Evolutionary conservation across 495 filamentous ascomycete genomes (phyloP), one percentile per base, ranked within the genome.

Genomic region (Saxophila tyrrhenica): DNA sequence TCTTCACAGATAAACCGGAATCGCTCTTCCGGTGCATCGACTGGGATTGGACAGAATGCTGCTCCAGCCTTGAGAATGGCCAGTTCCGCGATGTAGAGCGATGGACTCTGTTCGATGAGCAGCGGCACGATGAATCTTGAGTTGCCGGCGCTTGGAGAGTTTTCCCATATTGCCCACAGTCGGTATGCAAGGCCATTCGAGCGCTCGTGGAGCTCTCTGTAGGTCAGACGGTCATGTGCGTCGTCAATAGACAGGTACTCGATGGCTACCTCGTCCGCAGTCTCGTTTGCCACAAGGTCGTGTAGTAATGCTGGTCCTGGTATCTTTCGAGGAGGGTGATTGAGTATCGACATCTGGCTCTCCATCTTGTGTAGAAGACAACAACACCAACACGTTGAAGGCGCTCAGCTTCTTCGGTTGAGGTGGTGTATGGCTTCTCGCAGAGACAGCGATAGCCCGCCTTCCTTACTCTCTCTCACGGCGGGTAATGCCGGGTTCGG

Each of bases 31-130:
- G 88, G 88, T 7, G 82, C 76, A 59, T 90, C 86, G 15, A 82
- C 70, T 51, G 80, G 78, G 38, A 94, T 69, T 0, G 88, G 86
- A 49, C 87, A 91, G 58, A 94, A 92, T 7, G 87, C 85, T 7
- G 73, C 84, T 0, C 88, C 88, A 7, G 81, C 78, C 60, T 86
- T 87, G 13, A 92, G 73, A 46, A 87, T 80, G 0, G 80, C 87
- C 3, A 94, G 64, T 44, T 83, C 74, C 0, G 84, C 66, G 49
- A 88, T 72, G 62, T 92, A 94, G 10, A 94, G 73, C 21, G 80
- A 72, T 19, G 79, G 75, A 3, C 75, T 80, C 63, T 92, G 87
- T 8, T 81, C 79, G 3, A 89, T 62, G 9, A 89, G 74, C 8
- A 92, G 70, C 0, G 88, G 87, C 17, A 92, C 73, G n/a, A 89